Conservation (phyloP, 2,329 filamentous ascomycete species). For the Fusarium siculi region DNA sequence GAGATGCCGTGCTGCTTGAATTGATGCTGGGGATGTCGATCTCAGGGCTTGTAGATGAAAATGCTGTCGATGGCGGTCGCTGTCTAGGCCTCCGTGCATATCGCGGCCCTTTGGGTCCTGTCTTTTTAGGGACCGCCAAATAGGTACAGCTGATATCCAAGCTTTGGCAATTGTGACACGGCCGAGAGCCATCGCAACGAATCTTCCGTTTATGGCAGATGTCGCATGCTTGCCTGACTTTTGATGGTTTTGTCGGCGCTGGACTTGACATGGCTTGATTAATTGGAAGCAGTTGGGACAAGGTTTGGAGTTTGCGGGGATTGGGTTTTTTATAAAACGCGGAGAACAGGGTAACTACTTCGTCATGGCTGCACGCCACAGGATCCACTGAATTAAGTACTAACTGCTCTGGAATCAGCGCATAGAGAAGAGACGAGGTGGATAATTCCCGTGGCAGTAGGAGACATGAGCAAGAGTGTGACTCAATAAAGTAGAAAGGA, state of each 20-base stretch:
- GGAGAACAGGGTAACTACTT: neutral
- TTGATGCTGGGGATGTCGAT: neutral
- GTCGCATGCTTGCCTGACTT: slow-evolving; percentile 45
- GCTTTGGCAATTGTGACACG: slow-evolving; percentile 43
- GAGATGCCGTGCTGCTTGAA: rapidly evolving
- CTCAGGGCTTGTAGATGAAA: neutral
- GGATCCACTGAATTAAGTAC: neutral
- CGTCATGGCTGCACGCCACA: neutral
- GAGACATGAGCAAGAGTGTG: rapidly evolving
- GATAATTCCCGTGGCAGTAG: neutral
- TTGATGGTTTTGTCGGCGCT: neutral
- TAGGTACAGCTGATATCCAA: slow-evolving; percentile 42
- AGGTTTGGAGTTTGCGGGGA: slow-evolving; percentile 13
- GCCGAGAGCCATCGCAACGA: slow-evolving; percentile 44
- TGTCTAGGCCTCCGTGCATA: neutral
- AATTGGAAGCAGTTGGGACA: neutral
- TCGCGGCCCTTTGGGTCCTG: slow-evolving; percentile 38
- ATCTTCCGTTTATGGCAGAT: slow-evolving; percentile 45
- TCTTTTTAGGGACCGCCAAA: slow-evolving; percentile 47
- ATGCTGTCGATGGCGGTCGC: neutral
- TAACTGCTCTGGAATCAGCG: neutral
- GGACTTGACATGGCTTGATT: neutral
- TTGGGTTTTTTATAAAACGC: slow-evolving; percentile 15
- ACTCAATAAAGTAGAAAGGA: rapidly evolving
- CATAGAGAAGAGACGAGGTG: rapidly evolving